phyloP scores from a whole-genome alignment of 2,329 filamentous ascomycete genomes.

The Cephalotrichum gorgonifer region DNA sequence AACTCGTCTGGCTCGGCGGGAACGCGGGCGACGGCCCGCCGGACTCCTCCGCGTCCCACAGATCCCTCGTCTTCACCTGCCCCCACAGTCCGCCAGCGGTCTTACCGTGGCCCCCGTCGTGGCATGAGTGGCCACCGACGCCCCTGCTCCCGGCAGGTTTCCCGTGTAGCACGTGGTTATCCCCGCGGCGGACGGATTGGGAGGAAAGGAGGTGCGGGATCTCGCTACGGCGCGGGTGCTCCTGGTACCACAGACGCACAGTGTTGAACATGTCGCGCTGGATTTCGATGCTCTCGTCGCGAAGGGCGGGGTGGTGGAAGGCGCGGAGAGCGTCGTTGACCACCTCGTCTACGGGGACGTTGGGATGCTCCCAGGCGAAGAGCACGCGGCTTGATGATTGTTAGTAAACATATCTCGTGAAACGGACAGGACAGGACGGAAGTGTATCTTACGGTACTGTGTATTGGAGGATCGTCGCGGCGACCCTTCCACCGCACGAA shows the following conservation, averaged over 20 bases:
- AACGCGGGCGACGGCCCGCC: background rate
- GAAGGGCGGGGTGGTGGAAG: constrained; percentile 84
- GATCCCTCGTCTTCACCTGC: constrained; percentile 48
- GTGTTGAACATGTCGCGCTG: constrained; percentile 84
- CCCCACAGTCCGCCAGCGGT: constrained; percentile 50
- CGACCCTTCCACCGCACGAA: constrained; percentile 64
- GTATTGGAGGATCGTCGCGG: constrained; percentile 71
- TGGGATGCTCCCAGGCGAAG: constrained; percentile 86
- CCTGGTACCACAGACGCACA: constrained; percentile 70
- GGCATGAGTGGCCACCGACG: constrained; percentile 27
- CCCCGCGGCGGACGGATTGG: constrained; percentile 70
- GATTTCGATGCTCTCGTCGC: constrained; percentile 65
- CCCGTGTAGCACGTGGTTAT: constrained; percentile 58
- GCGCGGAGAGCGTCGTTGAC: constrained; percentile 69
- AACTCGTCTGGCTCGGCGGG: background rate
- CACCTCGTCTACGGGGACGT: constrained; percentile 73
- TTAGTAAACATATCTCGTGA: background rate
- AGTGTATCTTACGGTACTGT: constrained; percentile 57
- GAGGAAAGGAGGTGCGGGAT: constrained; percentile 71
- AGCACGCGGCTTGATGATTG: constrained; percentile 48
- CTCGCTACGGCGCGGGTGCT: constrained; percentile 53
- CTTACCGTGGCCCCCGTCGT: constrained; percentile 43
- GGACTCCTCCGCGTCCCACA: constrained; percentile 14
- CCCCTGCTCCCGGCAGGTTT: constrained; percentile 19
- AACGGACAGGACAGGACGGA: constrained; percentile 8